Base-by-base conservation (phyloP, 2,329 filamentous ascomycete species). In the Gyromitra esculenta region DNA sequence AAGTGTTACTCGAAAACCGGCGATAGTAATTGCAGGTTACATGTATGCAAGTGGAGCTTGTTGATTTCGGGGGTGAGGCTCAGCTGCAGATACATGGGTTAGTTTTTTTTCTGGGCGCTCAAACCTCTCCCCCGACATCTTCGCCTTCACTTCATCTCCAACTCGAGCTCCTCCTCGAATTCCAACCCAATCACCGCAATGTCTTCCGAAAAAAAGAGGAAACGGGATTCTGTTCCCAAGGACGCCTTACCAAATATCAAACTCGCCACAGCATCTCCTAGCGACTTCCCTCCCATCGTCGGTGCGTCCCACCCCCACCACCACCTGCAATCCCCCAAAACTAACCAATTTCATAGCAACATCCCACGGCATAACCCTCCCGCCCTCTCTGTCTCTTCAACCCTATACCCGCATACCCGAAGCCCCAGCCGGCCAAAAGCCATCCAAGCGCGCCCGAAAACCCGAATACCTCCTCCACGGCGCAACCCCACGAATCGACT, bases 381-480 rank as follows among this genome's bases (percentile, higher is more conserved):
- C 83, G 21, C 67, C 76, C 15, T 80, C 82, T n/a, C 79, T 82
- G 35, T 66, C 79, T 13, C 77, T 84, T 18, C 78, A 81, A 52
- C 80, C 83, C 64, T 84, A 82, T 39, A 80, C 79, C 2, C 82
- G 82, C 66, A 54, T 76, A 54, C 79, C 82, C 64, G 83, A 82
- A 35, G 79, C 79, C 1, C 82, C 81, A 65, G 81, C 82, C 63
- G 70, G 76, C n/a, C 43, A 41, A 2, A 74, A 74, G 18, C 59
- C 57, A n/a, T 52, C 76, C 1, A 78, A 74, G n/a, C 76, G 71
- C n/a, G 57, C 68, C 5, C 59, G 65, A n/a, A 59, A 66, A 21
- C 50, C 75, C 18, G 79, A 81, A 54, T 81, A 80, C 59, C 79
- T 84, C 85, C 56, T 89, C 87, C 80, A 83, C 84, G 43, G 86